phyloP scores from a whole-genome alignment of 2,329 filamentous ascomycete genomes.

The Aureobasidium melanogenum region DNA sequence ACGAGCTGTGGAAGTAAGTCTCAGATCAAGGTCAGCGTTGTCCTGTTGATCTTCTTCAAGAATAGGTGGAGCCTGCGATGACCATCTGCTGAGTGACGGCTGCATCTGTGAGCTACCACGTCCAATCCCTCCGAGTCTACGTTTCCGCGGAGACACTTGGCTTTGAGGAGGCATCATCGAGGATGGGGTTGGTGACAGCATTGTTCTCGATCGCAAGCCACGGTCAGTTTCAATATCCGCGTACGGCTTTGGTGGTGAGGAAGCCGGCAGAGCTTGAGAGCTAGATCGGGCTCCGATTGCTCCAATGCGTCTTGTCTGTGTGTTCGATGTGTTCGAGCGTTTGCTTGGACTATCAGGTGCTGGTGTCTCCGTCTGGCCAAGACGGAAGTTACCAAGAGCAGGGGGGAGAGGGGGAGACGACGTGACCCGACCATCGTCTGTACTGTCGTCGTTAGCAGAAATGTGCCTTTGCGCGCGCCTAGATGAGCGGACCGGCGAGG shows the following conservation, averaged over 20 bases:
- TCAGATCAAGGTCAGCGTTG: background rate
- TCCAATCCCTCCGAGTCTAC: conserved; percentile 1
- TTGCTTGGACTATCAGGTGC: background rate
- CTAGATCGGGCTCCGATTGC: conserved; percentile 4
- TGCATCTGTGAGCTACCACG: conserved; percentile 8
- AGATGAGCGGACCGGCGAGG: background rate
- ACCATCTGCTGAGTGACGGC: background rate
- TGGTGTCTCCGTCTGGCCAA: background rate
- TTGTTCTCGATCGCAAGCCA: background rate
- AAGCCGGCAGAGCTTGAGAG: background rate
- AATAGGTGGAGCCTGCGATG: background rate
- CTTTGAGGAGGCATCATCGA: background rate
- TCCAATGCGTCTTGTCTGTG: background rate
- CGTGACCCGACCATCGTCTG: background rate
- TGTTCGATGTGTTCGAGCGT: background rate
- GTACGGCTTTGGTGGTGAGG: background rate
- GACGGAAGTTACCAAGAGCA: background rate
- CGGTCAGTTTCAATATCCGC: background rate
- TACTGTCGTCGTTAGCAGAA: background rate
- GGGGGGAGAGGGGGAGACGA: conserved; percentile 1
- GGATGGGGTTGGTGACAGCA: background rate
- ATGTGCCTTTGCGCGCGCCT: background rate
- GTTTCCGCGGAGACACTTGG: background rate
- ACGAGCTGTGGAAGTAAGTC: background rate
- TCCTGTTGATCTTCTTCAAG: background rate